phyloP scores from a whole-genome alignment of 2,329 filamentous ascomycete species.

The Phialophora chinensis region DNA sequence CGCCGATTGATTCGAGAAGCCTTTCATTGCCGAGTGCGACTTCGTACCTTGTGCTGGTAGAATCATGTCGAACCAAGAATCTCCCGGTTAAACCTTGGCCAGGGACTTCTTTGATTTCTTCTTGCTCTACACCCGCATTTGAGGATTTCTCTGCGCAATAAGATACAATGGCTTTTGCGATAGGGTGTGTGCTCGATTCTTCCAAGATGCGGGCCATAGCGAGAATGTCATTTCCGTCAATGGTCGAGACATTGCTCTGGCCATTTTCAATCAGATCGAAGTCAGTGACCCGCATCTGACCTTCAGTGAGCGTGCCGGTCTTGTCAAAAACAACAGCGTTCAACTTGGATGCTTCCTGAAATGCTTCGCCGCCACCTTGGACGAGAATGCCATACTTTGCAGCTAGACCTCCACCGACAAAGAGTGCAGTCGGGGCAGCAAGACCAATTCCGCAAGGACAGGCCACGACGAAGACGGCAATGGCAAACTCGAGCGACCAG shows the following conservation, averaged over 20 bases:
- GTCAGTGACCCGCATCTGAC: slow-evolving; percentile 62
- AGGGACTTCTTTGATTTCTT: slow-evolving; percentile 59
- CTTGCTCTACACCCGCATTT: slow-evolving; percentile 40
- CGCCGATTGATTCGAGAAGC: slow-evolving; percentile 48
- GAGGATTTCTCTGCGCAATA: slow-evolving; percentile 52
- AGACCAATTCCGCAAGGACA: slow-evolving; percentile 84
- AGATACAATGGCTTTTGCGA: slow-evolving; percentile 60
- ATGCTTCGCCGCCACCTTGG: slow-evolving; percentile 83
- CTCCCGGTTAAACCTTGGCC: slow-evolving; percentile 64
- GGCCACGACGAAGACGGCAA: slow-evolving; percentile 84
- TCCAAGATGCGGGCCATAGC: slow-evolving; percentile 59
- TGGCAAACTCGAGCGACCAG: slow-evolving; percentile 69
- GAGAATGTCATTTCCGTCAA: slow-evolving; percentile 49
- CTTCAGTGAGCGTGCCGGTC: slow-evolving; percentile 79
- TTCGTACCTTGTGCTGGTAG: slow-evolving; percentile 46
- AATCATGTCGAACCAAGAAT: slow-evolving; percentile 48
- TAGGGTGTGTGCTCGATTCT: slow-evolving; percentile 64
- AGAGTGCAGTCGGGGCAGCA: slow-evolving; percentile 85
- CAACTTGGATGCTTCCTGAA: slow-evolving; percentile 79
- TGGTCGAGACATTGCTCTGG: not conserved
- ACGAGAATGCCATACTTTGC: slow-evolving; percentile 80
- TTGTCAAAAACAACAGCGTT: slow-evolving; percentile 87
- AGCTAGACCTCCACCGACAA: slow-evolving; percentile 79
- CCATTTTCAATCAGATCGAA: slow-evolving; percentile 49
- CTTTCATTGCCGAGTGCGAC: slow-evolving; percentile 65